Percentiles rank a stretch among this genome's conserved stretches.
Conservation (phyloP, 2,329 filamentous ascomycete genomes). For the Graphilbum fragrans region DNA sequence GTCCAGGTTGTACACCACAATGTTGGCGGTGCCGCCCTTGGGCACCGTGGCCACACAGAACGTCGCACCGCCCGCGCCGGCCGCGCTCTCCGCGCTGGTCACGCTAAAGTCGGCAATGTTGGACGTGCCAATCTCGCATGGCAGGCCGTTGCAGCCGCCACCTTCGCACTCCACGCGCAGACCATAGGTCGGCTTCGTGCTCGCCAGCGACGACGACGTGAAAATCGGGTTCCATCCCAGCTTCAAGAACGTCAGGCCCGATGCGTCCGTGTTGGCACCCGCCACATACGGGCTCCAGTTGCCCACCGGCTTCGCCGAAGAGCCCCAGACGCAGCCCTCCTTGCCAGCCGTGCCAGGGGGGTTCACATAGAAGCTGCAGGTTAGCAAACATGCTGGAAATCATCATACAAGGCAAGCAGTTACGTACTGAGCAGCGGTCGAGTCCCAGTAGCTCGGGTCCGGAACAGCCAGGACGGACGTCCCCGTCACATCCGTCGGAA, state of each 20-base stretch:
- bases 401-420: background rate
- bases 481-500: constrained; percentile 55
- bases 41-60: constrained; percentile 72
- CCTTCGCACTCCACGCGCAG: constrained; percentile 58
- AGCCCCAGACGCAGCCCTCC: constrained; percentile 63
- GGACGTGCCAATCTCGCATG: constrained; percentile 57
- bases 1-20: constrained; percentile 46
- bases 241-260: constrained; percentile 60
- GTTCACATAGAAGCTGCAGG: constrained; percentile 63
- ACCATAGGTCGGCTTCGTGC: constrained; percentile 51
- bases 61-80: constrained; percentile 53
- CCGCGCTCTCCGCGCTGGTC: constrained; percentile 36
- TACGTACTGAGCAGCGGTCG: constrained; percentile 61
- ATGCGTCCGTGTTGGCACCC: constrained; percentile 56
- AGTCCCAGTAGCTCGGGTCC: constrained; percentile 55
- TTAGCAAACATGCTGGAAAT: background rate
- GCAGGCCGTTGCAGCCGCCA: constrained; percentile 57
- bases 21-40: constrained; percentile 51
- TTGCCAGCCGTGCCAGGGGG: constrained; percentile 49
- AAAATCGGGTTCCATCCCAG: constrained; percentile 70
- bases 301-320: constrained; percentile 46
- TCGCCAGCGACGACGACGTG: constrained; percentile 39
- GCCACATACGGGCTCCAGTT: constrained; percentile 72
- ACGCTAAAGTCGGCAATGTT: constrained; percentile 45
- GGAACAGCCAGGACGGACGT: constrained; percentile 57